phyloP scores from a whole-genome alignment of 1,284 basidiomycete genomes.

The Trametes polyzona region DNA sequence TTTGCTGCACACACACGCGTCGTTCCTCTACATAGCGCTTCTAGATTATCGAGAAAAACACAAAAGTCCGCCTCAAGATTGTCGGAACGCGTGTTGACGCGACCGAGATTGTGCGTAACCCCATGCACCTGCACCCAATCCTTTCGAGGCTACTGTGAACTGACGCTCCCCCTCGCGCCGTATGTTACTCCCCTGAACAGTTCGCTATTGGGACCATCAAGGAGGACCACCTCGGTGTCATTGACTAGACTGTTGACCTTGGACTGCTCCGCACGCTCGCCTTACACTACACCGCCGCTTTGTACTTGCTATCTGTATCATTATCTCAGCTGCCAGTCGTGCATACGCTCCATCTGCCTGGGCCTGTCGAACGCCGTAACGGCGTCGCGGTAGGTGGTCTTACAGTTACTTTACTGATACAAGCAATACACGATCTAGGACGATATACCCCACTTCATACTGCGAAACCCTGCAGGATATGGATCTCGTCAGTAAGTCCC shows the following conservation, averaged over 20 bases:
- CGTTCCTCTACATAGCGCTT: conserved; percentile 3
- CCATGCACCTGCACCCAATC: background rate
- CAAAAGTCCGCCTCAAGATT: conserved; percentile 91
- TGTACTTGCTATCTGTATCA: conserved; percentile 27
- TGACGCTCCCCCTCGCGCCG: background rate
- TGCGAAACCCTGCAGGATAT: background rate
- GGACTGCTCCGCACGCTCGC: background rate
- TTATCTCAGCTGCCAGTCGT: background rate
- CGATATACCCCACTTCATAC: background rate
- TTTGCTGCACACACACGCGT: conserved; percentile 8
- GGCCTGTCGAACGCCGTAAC: too few relatives aligned
- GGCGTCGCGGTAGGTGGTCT: too few relatives aligned
- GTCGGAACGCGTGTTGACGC: conserved; percentile 97
- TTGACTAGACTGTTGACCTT: conserved; percentile 46
- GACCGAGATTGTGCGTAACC: conserved; percentile 85
- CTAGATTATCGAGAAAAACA: conserved; percentile 92
- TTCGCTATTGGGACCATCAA: conserved; percentile 95
- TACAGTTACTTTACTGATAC: too few relatives aligned
- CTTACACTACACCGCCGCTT: conserved; percentile 6
- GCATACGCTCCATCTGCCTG: background rate
- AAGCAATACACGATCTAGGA: background rate
- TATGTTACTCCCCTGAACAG: conserved; percentile 43
- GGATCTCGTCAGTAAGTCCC: background rate
- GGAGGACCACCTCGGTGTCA: conserved; percentile 91
- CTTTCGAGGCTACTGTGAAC: background rate